These are phyloP conservation scores for Jamesozyma lodderae DNA, from an alignment of 805 yeast species.

Conservation along the genomic window DNA sequence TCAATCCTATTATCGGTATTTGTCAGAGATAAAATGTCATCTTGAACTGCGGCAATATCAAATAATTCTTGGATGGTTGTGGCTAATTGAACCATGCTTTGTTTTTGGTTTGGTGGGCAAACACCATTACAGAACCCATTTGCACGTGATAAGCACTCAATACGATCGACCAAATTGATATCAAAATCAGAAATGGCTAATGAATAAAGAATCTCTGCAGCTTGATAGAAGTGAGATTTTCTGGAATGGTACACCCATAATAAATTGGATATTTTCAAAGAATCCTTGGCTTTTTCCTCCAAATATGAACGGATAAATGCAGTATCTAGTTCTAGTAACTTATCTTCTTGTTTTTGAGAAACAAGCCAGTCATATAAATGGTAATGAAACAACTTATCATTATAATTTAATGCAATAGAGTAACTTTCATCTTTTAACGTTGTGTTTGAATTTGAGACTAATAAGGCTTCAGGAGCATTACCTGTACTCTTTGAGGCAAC, in stretches of 20 bases:
- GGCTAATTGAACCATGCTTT: slow-evolving; percentile 63
- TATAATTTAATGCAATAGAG: slow-evolving; percentile 58
- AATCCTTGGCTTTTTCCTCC: slow-evolving; percentile 53
- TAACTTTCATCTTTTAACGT: slow-evolving; percentile 66
- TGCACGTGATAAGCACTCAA: slow-evolving; percentile 84
- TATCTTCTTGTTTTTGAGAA: slow-evolving; percentile 63
- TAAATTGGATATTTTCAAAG: slow-evolving; percentile 67
- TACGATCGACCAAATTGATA: slow-evolving; percentile 59
- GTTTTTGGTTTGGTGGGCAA: slow-evolving; percentile 67
- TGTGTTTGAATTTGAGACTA: slow-evolving; percentile 22
- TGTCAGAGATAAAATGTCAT: slow-evolving; percentile 39
- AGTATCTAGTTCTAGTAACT: slow-evolving; percentile 70
- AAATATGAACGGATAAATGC: slow-evolving; percentile 72
- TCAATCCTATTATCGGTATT: slow-evolving; percentile 39
- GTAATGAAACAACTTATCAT: slow-evolving; percentile 83
- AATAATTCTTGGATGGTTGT: slow-evolving; percentile 66
- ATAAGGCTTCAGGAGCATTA: background rate
- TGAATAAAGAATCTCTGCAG: slow-evolving; percentile 72
- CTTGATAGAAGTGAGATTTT: slow-evolving; percentile 65
- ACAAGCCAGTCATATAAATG: slow-evolving; percentile 91
- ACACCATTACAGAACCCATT: slow-evolving; percentile 85
- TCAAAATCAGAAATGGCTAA: slow-evolving; percentile 68
- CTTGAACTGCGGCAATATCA: slow-evolving; percentile 79
- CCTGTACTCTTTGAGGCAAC: slow-evolving; percentile 38
- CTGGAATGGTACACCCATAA: slow-evolving; percentile 86